Evolutionary conservation across 768 basidiomycete genomes (phyloP), one percentile per base, ranked within the genome.

Genomic region (Leccinum arenicola): DNA sequence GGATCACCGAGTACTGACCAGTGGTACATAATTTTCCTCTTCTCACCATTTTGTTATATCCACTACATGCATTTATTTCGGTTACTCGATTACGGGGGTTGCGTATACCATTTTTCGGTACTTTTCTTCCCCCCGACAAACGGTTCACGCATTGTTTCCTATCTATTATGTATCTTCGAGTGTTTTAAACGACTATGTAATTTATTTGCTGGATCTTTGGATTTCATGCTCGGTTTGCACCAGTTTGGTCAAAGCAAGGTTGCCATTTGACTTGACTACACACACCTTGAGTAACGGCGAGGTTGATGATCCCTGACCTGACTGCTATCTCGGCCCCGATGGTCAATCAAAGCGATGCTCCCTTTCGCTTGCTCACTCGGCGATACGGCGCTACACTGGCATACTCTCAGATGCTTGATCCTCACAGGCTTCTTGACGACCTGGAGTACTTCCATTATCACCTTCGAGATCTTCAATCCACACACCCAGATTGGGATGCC

Each of bases 341-440:
- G 89, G 82, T 92, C 58, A 85, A 88, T 59, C 89, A 91, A 67
- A 89, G 88, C 27, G 90, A 93, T 64, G 78, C 87, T 0, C 87
- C 90, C 1, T 92, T 91, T 65, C 80, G 90, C 35, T 62, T 82
- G 12, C 79, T 91, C 54, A 81, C 82, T 3, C 78, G 82, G 56
- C 76, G 75, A 59, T 80, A 91, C 70, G 85, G 86, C 19, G 82
- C 87, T 27, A 89, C 88, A 1, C 68, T 85, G 64, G 76, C 84
- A 15, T 91, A 88, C 72, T 88, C 90, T 3, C 89, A 92, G 67
- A 93, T 93, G 91, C 83, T 88, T 38, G 74, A 80, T 50, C 80
- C 90, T 10, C 78, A 85, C 38, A 79, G 73, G 58, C 76, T 93
- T 14, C 69, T 91, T 47, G 74, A 84, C 61, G 86, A 91, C 62